Percentiles rank a stretch among this genome's conserved stretches.
These are phyloP conservation scores for Paramecium sonneborni DNA, from an alignment of 73 alveolate genomes.

Conservation along the genomic window DNA sequence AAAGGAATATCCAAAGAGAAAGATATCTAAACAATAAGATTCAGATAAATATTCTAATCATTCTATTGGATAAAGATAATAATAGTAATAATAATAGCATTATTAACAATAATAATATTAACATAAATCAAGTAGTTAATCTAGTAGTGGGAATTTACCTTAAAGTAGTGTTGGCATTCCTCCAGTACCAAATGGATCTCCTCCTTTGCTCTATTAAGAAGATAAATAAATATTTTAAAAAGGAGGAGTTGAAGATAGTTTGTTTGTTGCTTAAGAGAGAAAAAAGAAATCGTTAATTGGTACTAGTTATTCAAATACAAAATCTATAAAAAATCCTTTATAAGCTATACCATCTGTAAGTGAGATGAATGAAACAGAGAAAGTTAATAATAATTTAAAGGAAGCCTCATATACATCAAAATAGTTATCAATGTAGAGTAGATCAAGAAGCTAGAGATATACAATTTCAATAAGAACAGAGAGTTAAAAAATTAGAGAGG, in stretches of 20 bases:
- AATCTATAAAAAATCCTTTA: not conserved
- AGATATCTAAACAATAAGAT: slow-evolving; percentile 33
- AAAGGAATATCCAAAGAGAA: not conserved
- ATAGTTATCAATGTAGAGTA: slow-evolving; percentile 6
- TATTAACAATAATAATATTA: not conserved
- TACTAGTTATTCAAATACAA: not conserved
- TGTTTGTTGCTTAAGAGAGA: not conserved
- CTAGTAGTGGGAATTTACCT: slow-evolving; percentile 34
- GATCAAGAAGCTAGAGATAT: not conserved
- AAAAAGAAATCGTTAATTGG: slow-evolving; percentile 33
- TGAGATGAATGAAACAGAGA: slow-evolving; percentile 23
- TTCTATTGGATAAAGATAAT: slow-evolving; percentile 15
- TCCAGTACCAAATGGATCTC: not conserved
- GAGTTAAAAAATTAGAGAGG: slow-evolving; percentile 7
- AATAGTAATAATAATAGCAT: not conserved
- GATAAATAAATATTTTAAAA: not conserved
- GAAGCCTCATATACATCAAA: not conserved
- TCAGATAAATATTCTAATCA: slow-evolving; percentile 45
- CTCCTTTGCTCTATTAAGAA: not conserved
- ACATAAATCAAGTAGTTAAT: slow-evolving; percentile 1
- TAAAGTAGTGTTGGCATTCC: slow-evolving; percentile 27
- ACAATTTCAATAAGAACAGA: not conserved
- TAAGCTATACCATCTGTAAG: slow-evolving; percentile 40
- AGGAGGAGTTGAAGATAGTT: slow-evolving; percentile 29
- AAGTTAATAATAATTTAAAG: not conserved